Evolutionary conservation across 129 eudicot species (phyloP).

Genomic region (Logfia minima): DNA sequence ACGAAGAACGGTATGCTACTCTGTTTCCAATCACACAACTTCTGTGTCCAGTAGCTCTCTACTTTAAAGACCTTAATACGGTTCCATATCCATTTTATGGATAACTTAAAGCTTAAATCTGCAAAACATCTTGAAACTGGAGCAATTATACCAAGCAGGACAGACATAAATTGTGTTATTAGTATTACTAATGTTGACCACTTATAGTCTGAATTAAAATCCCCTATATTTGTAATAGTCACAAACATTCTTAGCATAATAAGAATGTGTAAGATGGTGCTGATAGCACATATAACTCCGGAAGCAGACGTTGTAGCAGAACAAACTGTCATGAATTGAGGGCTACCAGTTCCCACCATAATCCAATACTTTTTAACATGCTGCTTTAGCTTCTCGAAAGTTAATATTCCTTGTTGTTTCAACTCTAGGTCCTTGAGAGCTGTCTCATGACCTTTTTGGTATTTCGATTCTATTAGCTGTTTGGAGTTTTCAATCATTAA

Average conservation of each 20-base stretch:
- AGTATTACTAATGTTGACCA: constrained; percentile 13
- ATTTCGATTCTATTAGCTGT: constrained; percentile 10
- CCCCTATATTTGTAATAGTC: too few species aligned
- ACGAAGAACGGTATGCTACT: not conserved
- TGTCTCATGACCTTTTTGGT: not conserved
- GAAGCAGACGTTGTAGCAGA: constrained; percentile 25
- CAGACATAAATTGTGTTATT: not conserved
- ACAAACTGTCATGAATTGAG: constrained; percentile 29
- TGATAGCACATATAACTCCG: constrained; percentile 16
- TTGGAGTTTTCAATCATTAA: constrained; percentile 12
- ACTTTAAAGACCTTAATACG: not conserved
- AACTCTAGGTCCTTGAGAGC: not conserved
- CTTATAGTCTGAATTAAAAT: not conserved
- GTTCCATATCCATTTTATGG: not conserved
- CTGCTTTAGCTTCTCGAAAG: constrained; percentile 16
- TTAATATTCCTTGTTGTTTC: not conserved
- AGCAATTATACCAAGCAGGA: constrained; percentile 10
- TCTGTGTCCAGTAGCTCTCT: constrained; percentile 40
- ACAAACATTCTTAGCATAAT: not conserved
- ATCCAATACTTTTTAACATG: constrained; percentile 28
- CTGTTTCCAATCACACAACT: constrained; percentile 37
- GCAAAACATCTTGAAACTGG: constrained; percentile 20
- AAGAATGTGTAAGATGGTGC: not conserved
- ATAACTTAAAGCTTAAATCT: constrained; percentile 8
- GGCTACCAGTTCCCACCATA: constrained; percentile 35